Percentiles rank a stretch among this genome's conserved stretches.
These are phyloP conservation scores for Plantago ovata DNA, from an alignment of 257 asterid species.

Conservation along the genomic window DNA sequence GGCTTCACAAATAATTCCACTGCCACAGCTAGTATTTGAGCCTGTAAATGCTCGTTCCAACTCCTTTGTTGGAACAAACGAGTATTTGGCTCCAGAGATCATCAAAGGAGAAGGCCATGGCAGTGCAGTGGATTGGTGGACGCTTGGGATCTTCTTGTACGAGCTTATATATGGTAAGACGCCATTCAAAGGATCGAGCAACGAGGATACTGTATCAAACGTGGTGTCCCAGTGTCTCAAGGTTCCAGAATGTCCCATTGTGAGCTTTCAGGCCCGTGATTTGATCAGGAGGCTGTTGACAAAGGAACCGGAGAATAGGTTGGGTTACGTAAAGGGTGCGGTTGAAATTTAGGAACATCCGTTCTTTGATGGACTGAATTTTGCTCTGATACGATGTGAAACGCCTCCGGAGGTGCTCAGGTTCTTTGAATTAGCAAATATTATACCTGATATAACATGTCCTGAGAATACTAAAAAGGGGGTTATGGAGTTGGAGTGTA, in stretches of 20 bases:
- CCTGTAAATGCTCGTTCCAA: constrained; percentile 75
- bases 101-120: constrained; percentile 91
- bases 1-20: constrained; percentile 51
- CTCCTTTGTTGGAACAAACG: constrained; percentile 92
- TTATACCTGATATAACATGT: no score
- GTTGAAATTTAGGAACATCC: constrained; percentile 77
- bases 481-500: constrained; percentile 19
- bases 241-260: constrained; percentile 59
- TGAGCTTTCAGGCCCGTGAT: constrained; percentile 61
- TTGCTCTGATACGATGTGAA: constrained; percentile 73
- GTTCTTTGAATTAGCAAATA: constrained; percentile 38
- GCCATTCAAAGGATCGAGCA: constrained; percentile 65
- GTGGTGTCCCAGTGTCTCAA: constrained; percentile 57
- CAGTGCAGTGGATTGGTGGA: constrained; percentile 95
- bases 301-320: constrained; percentile 69
- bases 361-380: constrained; percentile 73
- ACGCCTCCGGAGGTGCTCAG: constrained; percentile 74
- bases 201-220: constrained; percentile 69
- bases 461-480: constrained; percentile 22
- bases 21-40: constrained; percentile 79
- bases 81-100: constrained; percentile 88
- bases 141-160: constrained; percentile 63
- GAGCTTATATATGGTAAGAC: constrained; percentile 79
- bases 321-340: constrained; percentile 71
- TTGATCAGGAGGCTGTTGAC: constrained; percentile 50